These are phyloP conservation scores for Ambrosiella xylebori DNA, from an alignment of 2,329 filamentous ascomycete genomes.

Conservation along the genomic window DNA sequence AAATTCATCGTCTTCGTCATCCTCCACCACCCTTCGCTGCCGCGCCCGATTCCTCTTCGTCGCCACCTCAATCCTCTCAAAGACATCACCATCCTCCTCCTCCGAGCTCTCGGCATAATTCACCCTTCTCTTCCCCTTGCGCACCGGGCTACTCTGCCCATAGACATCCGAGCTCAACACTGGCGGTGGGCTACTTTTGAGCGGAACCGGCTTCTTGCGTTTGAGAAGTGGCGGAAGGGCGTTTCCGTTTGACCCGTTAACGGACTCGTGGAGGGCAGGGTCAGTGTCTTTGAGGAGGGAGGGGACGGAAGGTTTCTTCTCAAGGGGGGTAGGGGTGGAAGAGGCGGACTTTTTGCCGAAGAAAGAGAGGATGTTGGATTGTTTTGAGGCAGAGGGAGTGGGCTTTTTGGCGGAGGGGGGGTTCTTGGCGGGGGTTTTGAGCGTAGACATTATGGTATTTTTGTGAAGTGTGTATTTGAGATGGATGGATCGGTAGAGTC, in stretches of 20 bases:
- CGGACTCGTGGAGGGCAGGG: conserved; percentile 17
- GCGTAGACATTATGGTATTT: neutral
- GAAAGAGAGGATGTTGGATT: conserved; percentile 28
- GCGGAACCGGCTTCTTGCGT: conserved; percentile 21
- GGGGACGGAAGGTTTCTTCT: conserved; percentile 1
- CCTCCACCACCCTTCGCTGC: conserved; percentile 42
- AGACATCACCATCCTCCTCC: conserved; percentile 52
- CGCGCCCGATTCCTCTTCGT: conserved; percentile 10
- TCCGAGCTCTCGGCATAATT: conserved; percentile 79
- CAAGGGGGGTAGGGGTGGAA: conserved; percentile 15
- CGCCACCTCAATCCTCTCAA: conserved; percentile 13
- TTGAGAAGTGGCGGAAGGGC: conserved; percentile 19
- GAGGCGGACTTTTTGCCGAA: conserved; percentile 23
- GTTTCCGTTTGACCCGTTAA: conserved; percentile 16
- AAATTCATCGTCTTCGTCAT: conserved; percentile 57
- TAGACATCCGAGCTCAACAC: conserved; percentile 51
- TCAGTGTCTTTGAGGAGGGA: conserved; percentile 23
- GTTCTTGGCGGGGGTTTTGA: conserved; percentile 18
- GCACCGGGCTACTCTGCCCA: conserved; percentile 49
- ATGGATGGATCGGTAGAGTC: neutral
- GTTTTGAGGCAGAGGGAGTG: conserved; percentile 19
- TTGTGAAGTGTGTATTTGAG: neutral
- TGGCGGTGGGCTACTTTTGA: conserved; percentile 48
- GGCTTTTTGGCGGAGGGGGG: conserved; percentile 18
- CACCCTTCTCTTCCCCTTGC: conserved; percentile 48